Conservation (phyloP, 176 grass and related monocot genomes). For the Puccinellia tenuiflora region DNA sequence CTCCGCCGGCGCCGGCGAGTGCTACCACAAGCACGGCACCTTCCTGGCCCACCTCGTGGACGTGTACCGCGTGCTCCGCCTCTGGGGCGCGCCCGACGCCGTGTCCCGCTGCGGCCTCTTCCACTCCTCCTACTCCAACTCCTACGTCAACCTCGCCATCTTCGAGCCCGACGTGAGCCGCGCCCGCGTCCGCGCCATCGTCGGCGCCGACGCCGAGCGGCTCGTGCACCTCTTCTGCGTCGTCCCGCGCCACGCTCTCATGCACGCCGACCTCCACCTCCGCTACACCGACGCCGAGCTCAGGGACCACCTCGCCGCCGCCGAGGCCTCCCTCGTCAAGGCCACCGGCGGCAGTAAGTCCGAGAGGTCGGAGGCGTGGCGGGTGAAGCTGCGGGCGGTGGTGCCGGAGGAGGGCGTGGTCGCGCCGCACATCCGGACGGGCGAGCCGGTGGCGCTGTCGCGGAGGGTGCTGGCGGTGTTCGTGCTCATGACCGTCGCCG, state of each 20-base stretch:
- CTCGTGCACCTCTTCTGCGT: conserved; percentile 90
- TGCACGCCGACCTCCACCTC: conserved; percentile 42
- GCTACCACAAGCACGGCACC: conserved; percentile 91
- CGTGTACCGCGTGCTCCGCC: conserved; percentile 49
- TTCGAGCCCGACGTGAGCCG: conserved; percentile 58
- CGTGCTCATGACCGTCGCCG: conserved; percentile 66
- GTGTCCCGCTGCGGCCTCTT: conserved; percentile 64
- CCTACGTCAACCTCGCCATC: conserved; percentile 86
- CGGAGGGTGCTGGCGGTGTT: conserved; percentile 42
- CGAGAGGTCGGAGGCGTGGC: conserved; percentile 32
- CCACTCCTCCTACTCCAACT: conserved; percentile 93
- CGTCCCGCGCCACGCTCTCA: conserved; percentile 60
- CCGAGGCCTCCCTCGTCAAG: conserved; percentile 28
- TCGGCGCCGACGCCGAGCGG: conserved; percentile 50
- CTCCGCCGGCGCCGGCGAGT: conserved; percentile 58
- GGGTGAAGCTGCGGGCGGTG: conserved; percentile 37
- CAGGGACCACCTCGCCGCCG: conserved; percentile 21
- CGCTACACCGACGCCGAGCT: conserved; percentile 48
- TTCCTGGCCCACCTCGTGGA: conserved; percentile 77
- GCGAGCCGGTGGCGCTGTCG: conserved; percentile 56
- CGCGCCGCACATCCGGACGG: conserved; percentile 56
- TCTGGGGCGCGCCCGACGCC: conserved; percentile 55
- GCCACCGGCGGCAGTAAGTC: conserved; percentile 1
- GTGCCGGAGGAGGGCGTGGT: conserved; percentile 48
- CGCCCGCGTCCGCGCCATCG: conserved; percentile 28